These are phyloP conservation scores for Ziziphus jujuba DNA, from an alignment of 306 rosid genomes.

Conservation along the genomic window DNA sequence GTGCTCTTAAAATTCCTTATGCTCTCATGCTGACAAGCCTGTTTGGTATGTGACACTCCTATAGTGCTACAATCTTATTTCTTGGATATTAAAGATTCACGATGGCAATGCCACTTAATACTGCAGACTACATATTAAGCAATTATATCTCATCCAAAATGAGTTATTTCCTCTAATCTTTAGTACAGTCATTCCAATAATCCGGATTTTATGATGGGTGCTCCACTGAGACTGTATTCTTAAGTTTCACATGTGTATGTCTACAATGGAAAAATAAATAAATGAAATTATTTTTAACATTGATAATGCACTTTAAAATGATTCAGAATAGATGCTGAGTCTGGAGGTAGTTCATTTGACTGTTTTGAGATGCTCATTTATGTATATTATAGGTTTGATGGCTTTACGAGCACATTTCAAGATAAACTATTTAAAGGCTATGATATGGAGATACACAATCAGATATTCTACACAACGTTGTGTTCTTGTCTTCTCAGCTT, in stretches of 20 bases:
- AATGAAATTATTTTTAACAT: not conserved
- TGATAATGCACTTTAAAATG: constrained; percentile 3
- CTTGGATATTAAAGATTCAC: not conserved
- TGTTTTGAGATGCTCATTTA: constrained; percentile 13
- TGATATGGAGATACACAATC: constrained; percentile 98
- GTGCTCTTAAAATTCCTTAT: not conserved
- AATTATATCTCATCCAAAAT: not conserved
- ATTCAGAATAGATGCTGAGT: not conserved
- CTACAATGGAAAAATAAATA: not conserved
- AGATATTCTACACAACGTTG: constrained; percentile 87
- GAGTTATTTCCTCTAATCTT: not conserved
- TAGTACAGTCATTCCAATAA: not conserved
- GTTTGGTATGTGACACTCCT: constrained; percentile 4
- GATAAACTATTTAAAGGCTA: constrained; percentile 95
- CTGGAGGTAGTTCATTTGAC: not conserved
- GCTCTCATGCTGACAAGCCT: constrained; percentile 1
- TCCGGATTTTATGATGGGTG: constrained; percentile 5
- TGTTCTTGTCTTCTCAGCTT: constrained; percentile 92
- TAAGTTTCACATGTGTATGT: not conserved
- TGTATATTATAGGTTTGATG: constrained; percentile 61
- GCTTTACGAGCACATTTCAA: constrained; percentile 97
- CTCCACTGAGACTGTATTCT: not conserved
- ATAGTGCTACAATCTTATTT: not conserved
- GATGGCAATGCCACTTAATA: not conserved
- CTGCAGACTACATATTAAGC: not conserved